These are phyloP conservation scores for Massospora cicadina DNA, from an alignment of 371 early-diverging fungal species.

Conservation along the genomic window DNA sequence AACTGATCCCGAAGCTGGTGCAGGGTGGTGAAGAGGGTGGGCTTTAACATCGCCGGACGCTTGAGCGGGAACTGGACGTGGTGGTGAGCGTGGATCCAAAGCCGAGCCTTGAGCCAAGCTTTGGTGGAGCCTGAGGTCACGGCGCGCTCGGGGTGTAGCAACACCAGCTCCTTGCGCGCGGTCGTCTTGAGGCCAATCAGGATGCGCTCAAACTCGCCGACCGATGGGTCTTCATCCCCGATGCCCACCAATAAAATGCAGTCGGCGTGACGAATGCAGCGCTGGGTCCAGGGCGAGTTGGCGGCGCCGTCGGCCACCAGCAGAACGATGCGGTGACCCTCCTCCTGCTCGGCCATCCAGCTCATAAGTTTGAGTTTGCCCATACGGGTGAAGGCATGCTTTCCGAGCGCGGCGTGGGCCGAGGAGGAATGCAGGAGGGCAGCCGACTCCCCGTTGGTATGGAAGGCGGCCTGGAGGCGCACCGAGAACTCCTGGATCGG, in stretches of 20 bases:
- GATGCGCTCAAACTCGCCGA: constrained; percentile 84
- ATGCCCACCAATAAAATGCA: constrained; percentile 82
- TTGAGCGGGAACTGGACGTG: constrained; percentile 78
- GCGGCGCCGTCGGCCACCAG: constrained; percentile 88
- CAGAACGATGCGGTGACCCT: constrained; percentile 62
- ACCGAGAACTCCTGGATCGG: constrained; percentile 80
- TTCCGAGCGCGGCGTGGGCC: constrained; percentile 64
- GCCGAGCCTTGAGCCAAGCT: constrained; percentile 76
- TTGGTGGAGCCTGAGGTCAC: constrained; percentile 71
- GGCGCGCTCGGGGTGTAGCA: constrained; percentile 62
- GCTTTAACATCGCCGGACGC: constrained; percentile 16
- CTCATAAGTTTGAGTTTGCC: constrained; percentile 77
- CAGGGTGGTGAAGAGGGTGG: constrained; percentile 39
- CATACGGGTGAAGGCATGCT: constrained; percentile 75
- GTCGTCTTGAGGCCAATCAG: constrained; percentile 87
- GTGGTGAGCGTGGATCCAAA: constrained; percentile 93
- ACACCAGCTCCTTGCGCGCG: constrained; percentile 85
- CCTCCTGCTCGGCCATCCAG: constrained; percentile 91
- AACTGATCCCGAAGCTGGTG: constrained; percentile 45
- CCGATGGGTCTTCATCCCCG: constrained; percentile 69
- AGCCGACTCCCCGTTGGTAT: constrained; percentile 52
- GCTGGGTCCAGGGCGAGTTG: constrained; percentile 83
- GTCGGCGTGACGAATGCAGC: constrained; percentile 93
- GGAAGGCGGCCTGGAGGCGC: constrained; percentile 51
- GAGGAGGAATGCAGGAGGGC: constrained; percentile 60